phyloP scores from a whole-genome alignment of 768 basidiomycete genomes.

The Tricholoma sp. region DNA sequence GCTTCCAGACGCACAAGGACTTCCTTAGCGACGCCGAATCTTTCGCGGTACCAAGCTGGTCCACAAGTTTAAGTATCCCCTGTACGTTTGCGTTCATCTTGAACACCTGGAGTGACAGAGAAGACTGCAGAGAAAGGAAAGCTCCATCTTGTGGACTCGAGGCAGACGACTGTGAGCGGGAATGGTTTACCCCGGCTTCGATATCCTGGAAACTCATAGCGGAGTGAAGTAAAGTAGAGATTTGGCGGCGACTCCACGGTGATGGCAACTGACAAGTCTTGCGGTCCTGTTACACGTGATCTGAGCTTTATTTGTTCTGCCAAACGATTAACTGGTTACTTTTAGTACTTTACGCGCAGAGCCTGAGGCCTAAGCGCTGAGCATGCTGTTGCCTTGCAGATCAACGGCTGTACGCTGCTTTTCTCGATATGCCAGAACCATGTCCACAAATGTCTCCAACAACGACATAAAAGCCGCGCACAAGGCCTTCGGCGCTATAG shows the following conservation, averaged over 20 bases:
- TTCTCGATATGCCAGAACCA: constrained; percentile 12
- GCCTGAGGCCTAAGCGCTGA: no score
- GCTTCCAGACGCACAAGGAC: constrained; percentile 59
- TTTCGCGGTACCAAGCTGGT: constrained; percentile 82
- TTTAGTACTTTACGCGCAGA: no score
- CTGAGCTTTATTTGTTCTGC: not conserved
- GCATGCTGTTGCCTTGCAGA: constrained; percentile 11
- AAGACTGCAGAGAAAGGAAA: constrained; percentile 72
- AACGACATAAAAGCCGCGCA: constrained; percentile 14
- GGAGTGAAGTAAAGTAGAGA: not conserved
- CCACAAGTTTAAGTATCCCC: constrained; percentile 93
- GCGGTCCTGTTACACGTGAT: not conserved
- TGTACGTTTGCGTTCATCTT: constrained; percentile 98
- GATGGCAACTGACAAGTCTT: no score
- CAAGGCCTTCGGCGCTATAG: constrained; percentile 15
- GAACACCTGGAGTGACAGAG: constrained; percentile 90
- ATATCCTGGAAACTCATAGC: constrained; percentile 56
- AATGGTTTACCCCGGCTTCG: constrained; percentile 39
- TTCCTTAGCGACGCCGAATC: constrained; percentile 80
- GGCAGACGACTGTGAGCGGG: constrained; percentile 26
- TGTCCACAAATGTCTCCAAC: constrained; percentile 8
- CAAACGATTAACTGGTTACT: no score
- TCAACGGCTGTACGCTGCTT: constrained; percentile 13
- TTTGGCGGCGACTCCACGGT: no score
- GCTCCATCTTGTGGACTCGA: constrained; percentile 62